These are phyloP conservation scores for Penicillium sp. DNA, from an alignment of 2,329 filamentous ascomycete genomes.

Conservation along the genomic window DNA sequence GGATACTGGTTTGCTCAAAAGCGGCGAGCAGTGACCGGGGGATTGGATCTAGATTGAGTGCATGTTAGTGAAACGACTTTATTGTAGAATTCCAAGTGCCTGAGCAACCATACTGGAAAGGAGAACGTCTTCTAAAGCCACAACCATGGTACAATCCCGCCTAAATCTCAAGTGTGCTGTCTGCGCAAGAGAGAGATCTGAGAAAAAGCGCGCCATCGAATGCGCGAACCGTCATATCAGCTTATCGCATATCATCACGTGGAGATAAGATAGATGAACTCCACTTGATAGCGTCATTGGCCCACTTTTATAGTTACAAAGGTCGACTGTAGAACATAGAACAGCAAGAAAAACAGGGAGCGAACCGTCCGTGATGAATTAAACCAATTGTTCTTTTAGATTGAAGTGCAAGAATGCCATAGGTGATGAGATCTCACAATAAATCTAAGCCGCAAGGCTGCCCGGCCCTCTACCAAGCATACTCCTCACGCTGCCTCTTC, in stretches of 20 bases:
- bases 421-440: background rate
- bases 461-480: constrained; percentile 17
- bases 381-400: too few relatives aligned
- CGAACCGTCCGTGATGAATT: too few relatives aligned
- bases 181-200: background rate
- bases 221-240: background rate
- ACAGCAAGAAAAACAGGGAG: background rate
- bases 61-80: background rate
- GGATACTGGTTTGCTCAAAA: constrained; percentile 17
- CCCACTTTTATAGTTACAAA: background rate
- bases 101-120: constrained; percentile 11
- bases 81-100: too few relatives aligned
- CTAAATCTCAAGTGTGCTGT: background rate
- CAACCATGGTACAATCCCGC: constrained; percentile 11
- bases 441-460: background rate
- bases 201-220: background rate
- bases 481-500: constrained; percentile 11
- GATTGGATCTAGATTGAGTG: constrained; percentile 17
- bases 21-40: constrained; percentile 25
- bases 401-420: too few relatives aligned
- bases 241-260: constrained; percentile 3
- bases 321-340: background rate
- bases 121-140: constrained; percentile 6
- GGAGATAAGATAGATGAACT: background rate
- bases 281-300: background rate